Evolutionary conservation across 1,284 basidiomycete species (phyloP).

Genomic region (Heterobasidion parviporum): DNA sequence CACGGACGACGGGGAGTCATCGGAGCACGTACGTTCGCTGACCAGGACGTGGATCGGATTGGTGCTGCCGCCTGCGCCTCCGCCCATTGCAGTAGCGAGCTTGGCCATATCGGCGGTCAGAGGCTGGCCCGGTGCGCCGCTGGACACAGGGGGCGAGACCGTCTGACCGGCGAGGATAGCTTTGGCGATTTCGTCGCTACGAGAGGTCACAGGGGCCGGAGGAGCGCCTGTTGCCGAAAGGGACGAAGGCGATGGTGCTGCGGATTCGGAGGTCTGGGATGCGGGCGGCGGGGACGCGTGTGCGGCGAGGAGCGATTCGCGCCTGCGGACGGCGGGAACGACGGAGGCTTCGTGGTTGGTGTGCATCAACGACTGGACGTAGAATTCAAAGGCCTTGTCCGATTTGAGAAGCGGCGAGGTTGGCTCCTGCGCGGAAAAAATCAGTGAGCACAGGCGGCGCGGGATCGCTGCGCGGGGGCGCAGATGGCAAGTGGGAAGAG

Average conservation of each 20-base stretch:
- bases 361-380: constrained; percentile 59
- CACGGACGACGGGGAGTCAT: neutral
- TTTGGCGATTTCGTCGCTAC: constrained; percentile 50
- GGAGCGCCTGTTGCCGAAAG: constrained; percentile 7
- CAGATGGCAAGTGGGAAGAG: neutral
- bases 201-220: constrained; percentile 15
- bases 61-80: constrained; percentile 34
- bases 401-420: constrained; percentile 59
- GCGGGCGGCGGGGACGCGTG: constrained; percentile 15
- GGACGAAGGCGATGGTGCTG: constrained; percentile 10
- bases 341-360: constrained; percentile 51
- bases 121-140: constrained; percentile 12
- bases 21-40: constrained; percentile 54
- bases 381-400: constrained; percentile 62
- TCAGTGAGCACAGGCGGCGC: neutral
- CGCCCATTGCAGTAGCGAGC: constrained; percentile 30
- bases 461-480: constrained; percentile 2
- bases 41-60: constrained; percentile 74
- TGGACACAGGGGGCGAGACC: constrained; percentile 16
- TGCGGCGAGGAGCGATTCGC: constrained; percentile 53
- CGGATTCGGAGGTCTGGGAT: constrained; percentile 13
- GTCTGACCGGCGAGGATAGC: constrained; percentile 34
- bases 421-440: constrained; percentile 38
- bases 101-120: constrained; percentile 31
- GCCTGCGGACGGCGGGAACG: constrained; percentile 51